A percentile compares a stretch with the other conserved stretches of the same genome.
phyloP scores from a whole-genome alignment of 1,284 basidiomycete genomes.

The Cystobasidiaceae sp. region DNA sequence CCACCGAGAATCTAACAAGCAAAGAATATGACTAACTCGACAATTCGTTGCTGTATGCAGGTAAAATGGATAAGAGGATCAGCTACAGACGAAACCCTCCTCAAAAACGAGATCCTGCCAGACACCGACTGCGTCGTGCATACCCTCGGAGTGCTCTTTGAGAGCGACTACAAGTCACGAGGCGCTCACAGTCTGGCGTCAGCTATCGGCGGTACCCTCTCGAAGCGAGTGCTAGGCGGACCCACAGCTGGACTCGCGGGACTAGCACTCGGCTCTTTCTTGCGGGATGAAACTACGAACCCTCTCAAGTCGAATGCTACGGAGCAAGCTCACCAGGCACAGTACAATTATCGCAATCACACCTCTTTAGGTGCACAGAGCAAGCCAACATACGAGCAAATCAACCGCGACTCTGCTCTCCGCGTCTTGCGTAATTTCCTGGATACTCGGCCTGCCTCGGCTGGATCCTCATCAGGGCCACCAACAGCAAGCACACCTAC shows the following conservation, averaged over 20 bases:
- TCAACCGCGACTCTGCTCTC: conserved; percentile 87
- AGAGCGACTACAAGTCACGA: conserved; percentile 75
- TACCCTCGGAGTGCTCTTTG: conserved; percentile 87
- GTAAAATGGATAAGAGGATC: conserved; percentile 78
- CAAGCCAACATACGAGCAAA: conserved; percentile 61
- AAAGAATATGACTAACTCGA: too few species aligned
- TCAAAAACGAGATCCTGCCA: conserved; percentile 60
- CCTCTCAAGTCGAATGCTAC: conserved; percentile 37
- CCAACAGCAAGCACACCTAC: conserved; percentile 44
- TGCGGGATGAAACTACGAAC: conserved; percentile 42
- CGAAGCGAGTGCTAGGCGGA: too few species aligned
- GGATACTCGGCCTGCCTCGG: conserved; percentile 49
- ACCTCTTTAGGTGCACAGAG: conserved; percentile 32
- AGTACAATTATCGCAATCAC: not conserved
- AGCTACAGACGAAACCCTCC: conserved; percentile 70
- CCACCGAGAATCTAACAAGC: too few species aligned
- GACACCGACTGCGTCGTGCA: conserved; percentile 75
- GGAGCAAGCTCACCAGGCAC: conserved; percentile 30
- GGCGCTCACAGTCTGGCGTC: conserved; percentile 58
- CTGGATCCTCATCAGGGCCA: conserved; percentile 31
- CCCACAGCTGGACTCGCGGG: too few species aligned
- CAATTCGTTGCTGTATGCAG: conserved; percentile 49
- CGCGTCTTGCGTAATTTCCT: conserved; percentile 70
- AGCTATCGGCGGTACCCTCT: conserved; percentile 51
- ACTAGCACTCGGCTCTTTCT: conserved; percentile 40